These are phyloP conservation scores for Dendrobium chrysotoxum DNA, from an alignment of 106 monocot species.

Conservation along the genomic window DNA sequence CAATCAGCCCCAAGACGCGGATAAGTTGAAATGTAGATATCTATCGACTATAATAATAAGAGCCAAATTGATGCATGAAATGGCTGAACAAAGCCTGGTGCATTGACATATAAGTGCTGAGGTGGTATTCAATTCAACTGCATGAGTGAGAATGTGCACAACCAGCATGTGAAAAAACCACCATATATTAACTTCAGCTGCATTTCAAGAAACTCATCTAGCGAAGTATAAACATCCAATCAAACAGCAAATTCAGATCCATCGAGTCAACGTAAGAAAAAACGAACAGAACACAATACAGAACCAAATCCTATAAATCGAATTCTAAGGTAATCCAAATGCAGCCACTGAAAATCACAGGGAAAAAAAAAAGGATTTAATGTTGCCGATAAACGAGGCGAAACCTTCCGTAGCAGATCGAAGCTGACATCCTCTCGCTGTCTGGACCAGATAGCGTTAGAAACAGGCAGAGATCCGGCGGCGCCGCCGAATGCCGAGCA, in stretches of 20 bases:
- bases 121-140: not conserved
- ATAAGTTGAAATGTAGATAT: not conserved
- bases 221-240: not conserved
- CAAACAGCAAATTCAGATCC: not conserved
- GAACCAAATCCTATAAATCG: not conserved
- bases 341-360: not conserved
- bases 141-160: not conserved
- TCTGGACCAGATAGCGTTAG: slow-evolving; percentile 66
- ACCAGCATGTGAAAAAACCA: not conserved
- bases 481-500: slow-evolving; percentile 9
- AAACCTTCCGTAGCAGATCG: slow-evolving; percentile 88
- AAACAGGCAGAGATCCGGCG: slow-evolving; percentile 13
- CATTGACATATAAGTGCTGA: not conserved
- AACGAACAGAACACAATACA: not conserved
- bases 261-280: not conserved
- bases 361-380: not conserved
- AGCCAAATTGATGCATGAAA: not conserved
- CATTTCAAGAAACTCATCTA: not conserved
- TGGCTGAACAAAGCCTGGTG: not conserved
- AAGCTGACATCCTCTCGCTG: slow-evolving; percentile 58
- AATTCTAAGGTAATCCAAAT: not conserved
- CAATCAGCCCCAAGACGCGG: not conserved
- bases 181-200: not conserved
- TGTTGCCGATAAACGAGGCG: not conserved
- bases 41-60: not conserved